Base-by-base conservation (phyloP, 495 filamentous ascomycete genomes). In the Aspergillus carlsbadensis region DNA sequence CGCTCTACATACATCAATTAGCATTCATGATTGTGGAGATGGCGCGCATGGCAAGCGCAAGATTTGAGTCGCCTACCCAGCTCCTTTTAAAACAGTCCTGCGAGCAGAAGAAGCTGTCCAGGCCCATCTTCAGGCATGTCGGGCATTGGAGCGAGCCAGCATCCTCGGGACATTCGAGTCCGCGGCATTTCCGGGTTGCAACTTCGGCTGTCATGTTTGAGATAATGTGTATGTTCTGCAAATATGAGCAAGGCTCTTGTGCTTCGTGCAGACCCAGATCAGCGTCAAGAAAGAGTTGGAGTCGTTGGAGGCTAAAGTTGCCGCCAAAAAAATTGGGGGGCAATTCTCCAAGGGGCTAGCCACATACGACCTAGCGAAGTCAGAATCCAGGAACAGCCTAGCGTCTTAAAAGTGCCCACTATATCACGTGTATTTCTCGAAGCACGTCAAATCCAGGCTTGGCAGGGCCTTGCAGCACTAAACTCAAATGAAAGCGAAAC, bases 41-140 rank as follows among this genome's bases (percentile, higher is more conserved):
- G 18, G 35, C 10, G 24, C 21, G 43, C 55, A 54, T 42, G 49
- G 53, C 5, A 55, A 26, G 55, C 51, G 54, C 63, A 65, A 58
- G 67, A 58, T 59, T 54, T 66, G 66, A 68, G 59, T 26, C 54
- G 57, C 87, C 67, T 83, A 98, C 94, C 94, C 94, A 98, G 76
- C 90, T 98, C 67, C 84, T 84, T 79, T 96, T 98, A 77, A 98
- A 98, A 81, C 94, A 98, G 65, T 98, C 95, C 68, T 98, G 95
- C 10, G 91, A 91, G 78, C 94, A 98, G 79, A 98, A 98, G 71
- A 84, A 96, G 75, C 90, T 94, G 67, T 93, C 90, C 65, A 88
- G 92, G 45, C 89, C 92, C 48, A 89, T 71, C 71, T 92, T 96
- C 56, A 96, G 78, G 64, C 94, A 98, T 43, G 88, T 97, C 22